Evolutionary conservation across 257 asterid species (phyloP).

Genomic region (Solanum chaucha): DNA sequence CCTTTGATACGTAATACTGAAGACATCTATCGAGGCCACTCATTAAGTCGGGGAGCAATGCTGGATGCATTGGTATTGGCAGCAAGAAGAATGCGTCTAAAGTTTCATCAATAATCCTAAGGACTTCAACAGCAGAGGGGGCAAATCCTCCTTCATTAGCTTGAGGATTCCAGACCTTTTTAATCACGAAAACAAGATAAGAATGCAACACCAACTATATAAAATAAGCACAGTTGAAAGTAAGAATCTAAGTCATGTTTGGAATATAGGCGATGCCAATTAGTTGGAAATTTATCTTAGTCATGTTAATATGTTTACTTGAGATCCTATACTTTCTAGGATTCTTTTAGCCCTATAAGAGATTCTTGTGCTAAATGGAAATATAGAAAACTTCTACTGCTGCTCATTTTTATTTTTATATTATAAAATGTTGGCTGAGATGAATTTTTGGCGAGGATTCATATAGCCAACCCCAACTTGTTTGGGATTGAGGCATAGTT

Average conservation of each 20-base stretch:
- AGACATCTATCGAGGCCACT: conserved; percentile 83
- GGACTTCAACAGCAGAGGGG: conserved; percentile 82
- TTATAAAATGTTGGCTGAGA: background rate
- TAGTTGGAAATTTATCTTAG: background rate
- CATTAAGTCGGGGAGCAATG: conserved; percentile 78
- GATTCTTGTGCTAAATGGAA: background rate
- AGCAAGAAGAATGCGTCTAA: conserved; percentile 82
- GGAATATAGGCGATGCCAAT: background rate
- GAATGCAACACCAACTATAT: background rate
- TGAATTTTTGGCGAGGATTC: background rate
- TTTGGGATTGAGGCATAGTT: background rate
- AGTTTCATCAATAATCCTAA: conserved; percentile 78
- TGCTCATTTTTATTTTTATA: background rate
- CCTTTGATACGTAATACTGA: conserved; percentile 67
- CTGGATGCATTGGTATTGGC: conserved; percentile 97
- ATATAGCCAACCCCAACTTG: background rate
- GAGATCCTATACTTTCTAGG: background rate
- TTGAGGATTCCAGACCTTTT: conserved; percentile 77
- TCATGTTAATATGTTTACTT: background rate
- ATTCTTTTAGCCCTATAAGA: background rate
- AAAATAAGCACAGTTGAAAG: background rate
- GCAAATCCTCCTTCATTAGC: conserved; percentile 81
- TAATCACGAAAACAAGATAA: conserved; percentile 7
- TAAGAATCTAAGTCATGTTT: background rate
- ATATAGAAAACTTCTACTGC: background rate